Conservation (phyloP, 2,329 filamentous ascomycete genomes). For the Fusarium sp. region DNA sequence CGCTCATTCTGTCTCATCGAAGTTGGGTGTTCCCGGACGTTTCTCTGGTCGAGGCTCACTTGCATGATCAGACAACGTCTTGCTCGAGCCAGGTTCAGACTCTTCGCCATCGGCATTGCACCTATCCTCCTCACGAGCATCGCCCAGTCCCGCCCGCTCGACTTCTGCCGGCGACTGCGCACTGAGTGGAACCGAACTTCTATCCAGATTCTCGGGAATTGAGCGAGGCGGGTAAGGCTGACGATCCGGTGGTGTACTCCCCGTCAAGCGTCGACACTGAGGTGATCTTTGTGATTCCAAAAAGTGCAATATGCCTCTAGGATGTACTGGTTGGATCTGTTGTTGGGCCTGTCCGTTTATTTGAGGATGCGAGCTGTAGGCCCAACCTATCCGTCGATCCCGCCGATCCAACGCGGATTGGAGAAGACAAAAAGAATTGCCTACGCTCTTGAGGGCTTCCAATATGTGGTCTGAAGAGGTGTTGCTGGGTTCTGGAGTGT, state of each 20-base stretch:
- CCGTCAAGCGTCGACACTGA: too few relatives aligned
- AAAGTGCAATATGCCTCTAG: neutral
- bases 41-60: neutral
- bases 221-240: too few relatives aligned
- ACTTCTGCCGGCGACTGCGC: neutral
- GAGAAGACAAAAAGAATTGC: too few relatives aligned
- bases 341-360: neutral
- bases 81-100: rapidly evolving
- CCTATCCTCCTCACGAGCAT: neutral
- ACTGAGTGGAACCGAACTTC: neutral
- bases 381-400: too few relatives aligned
- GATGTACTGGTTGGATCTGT: neutral
- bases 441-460: neutral
- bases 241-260: too few relatives aligned
- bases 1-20: neutral
- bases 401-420: neutral
- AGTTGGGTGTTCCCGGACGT: neutral
- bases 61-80: neutral
- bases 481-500: neutral
- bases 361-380: too few relatives aligned
- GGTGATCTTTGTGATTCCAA: neutral
- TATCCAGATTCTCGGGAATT: too few relatives aligned
- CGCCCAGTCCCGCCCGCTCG: too few relatives aligned
- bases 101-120: rapidly evolving
- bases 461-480: neutral